A percentile compares a stretch with the other conserved stretches of the same genome.
phyloP scores from a whole-genome alignment of 306 rosid genomes.

The Citrullus colocynthis region DNA sequence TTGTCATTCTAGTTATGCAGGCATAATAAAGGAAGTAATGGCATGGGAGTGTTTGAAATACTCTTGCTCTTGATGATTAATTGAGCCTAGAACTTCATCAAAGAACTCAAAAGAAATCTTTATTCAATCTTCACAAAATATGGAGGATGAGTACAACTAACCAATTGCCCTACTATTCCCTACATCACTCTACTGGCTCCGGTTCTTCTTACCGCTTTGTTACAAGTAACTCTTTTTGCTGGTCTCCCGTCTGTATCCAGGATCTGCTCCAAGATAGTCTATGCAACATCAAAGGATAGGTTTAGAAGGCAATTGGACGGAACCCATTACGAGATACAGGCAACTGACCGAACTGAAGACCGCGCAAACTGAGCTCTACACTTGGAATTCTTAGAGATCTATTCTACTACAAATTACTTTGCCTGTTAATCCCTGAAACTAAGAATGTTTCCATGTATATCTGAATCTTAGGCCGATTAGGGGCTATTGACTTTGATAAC shows the following conservation, averaged over 20 bases:
- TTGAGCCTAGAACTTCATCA: not conserved
- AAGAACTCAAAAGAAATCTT: not conserved
- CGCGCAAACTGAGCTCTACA: constrained; percentile 45
- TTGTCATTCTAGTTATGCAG: not conserved
- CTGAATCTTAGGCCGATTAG: constrained; percentile 44
- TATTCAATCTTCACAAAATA: not conserved
- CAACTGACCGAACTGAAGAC: constrained; percentile 71
- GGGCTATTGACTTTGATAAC: constrained; percentile 11
- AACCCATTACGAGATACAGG: constrained; percentile 79
- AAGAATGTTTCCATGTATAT: not conserved
- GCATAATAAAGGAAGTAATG: not conserved
- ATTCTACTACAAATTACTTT: constrained; percentile 2
- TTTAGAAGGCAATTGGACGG: constrained; percentile 72
- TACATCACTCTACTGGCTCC: not conserved
- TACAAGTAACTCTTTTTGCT: constrained; percentile 7
- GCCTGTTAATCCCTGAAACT: constrained; percentile 8
- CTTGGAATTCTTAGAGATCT: constrained; percentile 16
- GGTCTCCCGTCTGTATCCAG: constrained; percentile 67
- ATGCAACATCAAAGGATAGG: constrained; percentile 67
- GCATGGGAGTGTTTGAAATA: not conserved
- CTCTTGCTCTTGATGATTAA: not conserved
- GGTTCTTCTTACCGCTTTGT: not conserved
- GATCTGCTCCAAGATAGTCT: constrained; percentile 1
- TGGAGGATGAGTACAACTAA: not conserved
- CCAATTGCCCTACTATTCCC: not conserved